Conservation (phyloP, 83 land plant genomes). For the Picea mariana region DNA sequence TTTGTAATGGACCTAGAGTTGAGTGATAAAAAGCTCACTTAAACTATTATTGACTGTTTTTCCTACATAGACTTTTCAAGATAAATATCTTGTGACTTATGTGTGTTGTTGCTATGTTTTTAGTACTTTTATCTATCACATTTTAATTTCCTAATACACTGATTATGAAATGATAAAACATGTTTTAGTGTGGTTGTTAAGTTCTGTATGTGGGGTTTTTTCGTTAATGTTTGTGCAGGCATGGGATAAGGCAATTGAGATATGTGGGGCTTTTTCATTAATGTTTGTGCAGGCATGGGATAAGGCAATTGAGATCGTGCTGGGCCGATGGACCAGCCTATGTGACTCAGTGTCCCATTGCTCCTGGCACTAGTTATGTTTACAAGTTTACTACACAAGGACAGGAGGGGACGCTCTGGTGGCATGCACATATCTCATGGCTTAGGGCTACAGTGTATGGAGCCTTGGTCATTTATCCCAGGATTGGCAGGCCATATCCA, state of each 20-base stretch:
- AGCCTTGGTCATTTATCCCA: background rate
- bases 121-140: too few relatives aligned
- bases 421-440: slow-evolving; percentile 53
- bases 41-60: too few relatives aligned
- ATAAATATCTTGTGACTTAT: too few relatives aligned
- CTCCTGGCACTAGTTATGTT: slow-evolving; percentile 29
- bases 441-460: slow-evolving; percentile 2
- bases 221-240: background rate
- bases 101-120: too few relatives aligned
- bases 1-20: too few relatives aligned
- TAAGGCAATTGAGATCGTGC: background rate
- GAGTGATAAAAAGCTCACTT: too few relatives aligned
- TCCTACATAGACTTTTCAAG: too few relatives aligned
- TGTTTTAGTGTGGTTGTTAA: background rate
- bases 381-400: slow-evolving; percentile 50
- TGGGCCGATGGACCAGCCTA: slow-evolving; percentile 16
- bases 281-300: background rate
- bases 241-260: background rate
- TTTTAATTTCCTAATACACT: too few relatives aligned
- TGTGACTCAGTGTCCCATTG: slow-evolving; percentile 59
- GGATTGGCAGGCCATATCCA: background rate
- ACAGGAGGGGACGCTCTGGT: slow-evolving; percentile 56
- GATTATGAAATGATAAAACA: background rate
- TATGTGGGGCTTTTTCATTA: background rate
- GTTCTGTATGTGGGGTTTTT: background rate